phyloP scores from a whole-genome alignment of 1,139 yeast species.

The Pichia terricola region DNA sequence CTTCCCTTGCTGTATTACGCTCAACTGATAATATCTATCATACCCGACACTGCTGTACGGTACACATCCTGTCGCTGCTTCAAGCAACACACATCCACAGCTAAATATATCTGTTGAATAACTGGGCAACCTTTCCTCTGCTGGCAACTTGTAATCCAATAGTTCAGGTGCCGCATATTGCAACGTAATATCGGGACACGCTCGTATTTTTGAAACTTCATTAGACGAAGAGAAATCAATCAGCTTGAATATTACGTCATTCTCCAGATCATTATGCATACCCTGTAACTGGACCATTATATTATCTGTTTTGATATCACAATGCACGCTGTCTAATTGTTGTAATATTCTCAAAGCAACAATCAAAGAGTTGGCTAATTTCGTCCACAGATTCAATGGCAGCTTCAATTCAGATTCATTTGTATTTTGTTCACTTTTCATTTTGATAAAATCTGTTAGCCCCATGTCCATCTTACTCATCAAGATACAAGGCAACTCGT shows the following conservation, averaged over 20 bases:
- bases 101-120: constrained; percentile 25
- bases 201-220: constrained; percentile 11
- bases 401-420: constrained; percentile 14
- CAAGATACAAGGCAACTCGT: constrained; percentile 25
- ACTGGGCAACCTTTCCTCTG: constrained; percentile 15
- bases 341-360: constrained; percentile 20
- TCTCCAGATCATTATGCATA: neutral
- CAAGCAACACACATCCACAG: constrained; percentile 26
- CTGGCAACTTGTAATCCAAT: constrained; percentile 8
- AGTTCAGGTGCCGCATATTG: constrained; percentile 31
- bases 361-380: constrained; percentile 20
- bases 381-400: constrained; percentile 25
- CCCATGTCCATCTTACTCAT: constrained; percentile 21
- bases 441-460: constrained; percentile 17
- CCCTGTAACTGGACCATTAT: constrained; percentile 18
- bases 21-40: constrained; percentile 20
- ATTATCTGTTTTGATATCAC: constrained; percentile 30
- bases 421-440: neutral
- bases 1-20: constrained; percentile 19
- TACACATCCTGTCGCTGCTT: constrained; percentile 27
- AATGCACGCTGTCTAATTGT: constrained; percentile 24
- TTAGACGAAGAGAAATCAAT: constrained; percentile 30
- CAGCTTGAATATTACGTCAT: constrained; percentile 23
- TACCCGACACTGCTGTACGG: constrained; percentile 24
- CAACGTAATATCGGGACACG: constrained; percentile 27